Evolutionary conservation across 257 asterid genomes (phyloP).

Genomic region (Solanum arcanum): DNA sequence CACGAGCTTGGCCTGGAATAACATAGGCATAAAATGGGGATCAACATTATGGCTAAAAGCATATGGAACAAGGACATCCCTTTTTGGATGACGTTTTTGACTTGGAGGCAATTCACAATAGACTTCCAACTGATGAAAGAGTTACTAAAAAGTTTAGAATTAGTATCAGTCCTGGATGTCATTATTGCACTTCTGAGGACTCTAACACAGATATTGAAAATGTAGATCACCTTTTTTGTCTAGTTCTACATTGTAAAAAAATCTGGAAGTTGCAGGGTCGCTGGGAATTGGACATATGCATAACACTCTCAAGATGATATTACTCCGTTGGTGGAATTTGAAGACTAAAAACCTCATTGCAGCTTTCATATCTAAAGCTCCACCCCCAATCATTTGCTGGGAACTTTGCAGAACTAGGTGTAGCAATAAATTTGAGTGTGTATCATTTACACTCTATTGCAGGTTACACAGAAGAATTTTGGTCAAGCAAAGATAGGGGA

Average conservation of each 20-base stretch:
- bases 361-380: background rate
- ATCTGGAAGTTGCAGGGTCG: background rate
- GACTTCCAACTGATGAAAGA: background rate
- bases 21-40: background rate
- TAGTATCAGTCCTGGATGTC: background rate
- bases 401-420: background rate
- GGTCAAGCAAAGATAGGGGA: background rate
- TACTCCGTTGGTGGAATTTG: background rate
- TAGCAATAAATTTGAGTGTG: background rate
- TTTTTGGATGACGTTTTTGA: background rate
- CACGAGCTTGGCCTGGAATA: background rate
- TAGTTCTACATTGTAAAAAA: background rate
- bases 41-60: background rate
- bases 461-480: background rate
- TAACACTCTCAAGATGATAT: background rate
- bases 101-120: background rate
- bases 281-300: background rate
- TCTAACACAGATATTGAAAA: background rate
- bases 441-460: background rate
- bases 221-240: background rate
- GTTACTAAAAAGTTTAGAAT: background rate
- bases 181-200: background rate
- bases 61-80: background rate
- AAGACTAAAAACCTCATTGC: background rate
- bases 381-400: background rate